A percentile compares a stretch with the other conserved stretches of the same genome.
These are phyloP conservation scores for Rhodamnia rubescens DNA, from an alignment of 345 rosid genomes.

Conservation along the genomic window DNA sequence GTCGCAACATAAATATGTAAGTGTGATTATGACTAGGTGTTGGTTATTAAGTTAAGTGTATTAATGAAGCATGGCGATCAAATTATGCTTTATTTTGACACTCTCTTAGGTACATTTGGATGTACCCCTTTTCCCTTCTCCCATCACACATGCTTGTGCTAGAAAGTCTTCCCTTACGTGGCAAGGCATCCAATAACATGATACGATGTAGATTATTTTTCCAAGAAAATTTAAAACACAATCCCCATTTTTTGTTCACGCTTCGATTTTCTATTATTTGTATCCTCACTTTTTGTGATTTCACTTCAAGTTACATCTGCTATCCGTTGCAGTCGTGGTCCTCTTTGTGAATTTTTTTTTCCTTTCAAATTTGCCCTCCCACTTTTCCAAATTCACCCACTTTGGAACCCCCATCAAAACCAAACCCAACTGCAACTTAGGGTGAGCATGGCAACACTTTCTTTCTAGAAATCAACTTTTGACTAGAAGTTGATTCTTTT, in stretches of 20 bases:
- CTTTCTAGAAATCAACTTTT: too few relatives aligned
- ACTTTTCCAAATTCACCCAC: not conserved
- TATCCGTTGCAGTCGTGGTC: not conserved
- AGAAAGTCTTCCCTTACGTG: too few relatives aligned
- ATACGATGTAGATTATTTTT: too few relatives aligned
- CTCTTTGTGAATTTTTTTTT: not conserved
- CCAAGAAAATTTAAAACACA: too few relatives aligned
- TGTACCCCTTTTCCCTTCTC: not conserved
- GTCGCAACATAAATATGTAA: accelerated
- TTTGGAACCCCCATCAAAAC: not conserved
- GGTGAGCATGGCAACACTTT: too few relatives aligned
- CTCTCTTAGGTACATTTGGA: not conserved
- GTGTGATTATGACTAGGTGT: not conserved
- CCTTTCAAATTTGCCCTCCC: not conserved
- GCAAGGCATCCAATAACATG: too few relatives aligned
- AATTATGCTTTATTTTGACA: not conserved
- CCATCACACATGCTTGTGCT: too few relatives aligned
- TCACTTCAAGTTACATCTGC: not conserved
- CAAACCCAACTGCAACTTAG: not conserved
- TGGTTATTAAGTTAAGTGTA: not conserved
- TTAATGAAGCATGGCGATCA: not conserved
- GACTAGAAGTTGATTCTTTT: too few relatives aligned
- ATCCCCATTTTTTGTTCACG: not conserved
- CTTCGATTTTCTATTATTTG: not conserved
- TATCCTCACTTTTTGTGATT: not conserved